phyloP scores from a whole-genome alignment of 2,329 filamentous ascomycete genomes.

The Lojkania enalia region DNA sequence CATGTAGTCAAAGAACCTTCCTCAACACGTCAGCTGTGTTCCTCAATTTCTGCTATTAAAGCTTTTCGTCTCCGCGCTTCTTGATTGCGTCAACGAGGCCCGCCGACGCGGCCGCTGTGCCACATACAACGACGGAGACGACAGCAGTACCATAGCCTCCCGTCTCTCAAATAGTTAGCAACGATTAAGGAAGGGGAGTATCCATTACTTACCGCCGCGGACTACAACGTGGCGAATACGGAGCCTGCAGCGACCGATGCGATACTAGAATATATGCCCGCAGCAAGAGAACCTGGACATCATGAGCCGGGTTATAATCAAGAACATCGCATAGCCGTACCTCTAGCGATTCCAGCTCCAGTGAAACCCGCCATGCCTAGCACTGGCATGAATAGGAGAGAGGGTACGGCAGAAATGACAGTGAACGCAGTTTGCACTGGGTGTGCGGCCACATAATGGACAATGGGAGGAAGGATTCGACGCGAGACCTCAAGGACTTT shows the following conservation, averaged over 20 bases:
- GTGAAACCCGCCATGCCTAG: slow-evolving; percentile 5
- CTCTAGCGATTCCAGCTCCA: slow-evolving; percentile 2
- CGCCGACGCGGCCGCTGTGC: neutral
- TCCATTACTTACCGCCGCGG: slow-evolving; percentile 4
- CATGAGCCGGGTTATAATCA: neutral
- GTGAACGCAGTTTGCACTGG: too few relatives aligned
- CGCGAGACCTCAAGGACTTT: too few relatives aligned
- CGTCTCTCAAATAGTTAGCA: slow-evolving; percentile 2
- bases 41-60: too few relatives aligned
- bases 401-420: neutral
- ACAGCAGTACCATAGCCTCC: slow-evolving; percentile 4
- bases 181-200: neutral
- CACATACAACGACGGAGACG: neutral
- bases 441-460: too few relatives aligned
- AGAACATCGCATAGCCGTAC: slow-evolving; percentile 1
- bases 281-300: neutral
- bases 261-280: neutral
- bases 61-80: too few relatives aligned
- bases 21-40: neutral
- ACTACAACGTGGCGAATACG: slow-evolving; percentile 8
- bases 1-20: neutral
- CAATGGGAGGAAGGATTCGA: too few relatives aligned
- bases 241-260: slow-evolving; percentile 1
- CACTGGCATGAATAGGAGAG: neutral
- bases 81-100: neutral